Conservation (phyloP, 108 stramenopile genomes). For the Nannochloropsis salina region DNA sequence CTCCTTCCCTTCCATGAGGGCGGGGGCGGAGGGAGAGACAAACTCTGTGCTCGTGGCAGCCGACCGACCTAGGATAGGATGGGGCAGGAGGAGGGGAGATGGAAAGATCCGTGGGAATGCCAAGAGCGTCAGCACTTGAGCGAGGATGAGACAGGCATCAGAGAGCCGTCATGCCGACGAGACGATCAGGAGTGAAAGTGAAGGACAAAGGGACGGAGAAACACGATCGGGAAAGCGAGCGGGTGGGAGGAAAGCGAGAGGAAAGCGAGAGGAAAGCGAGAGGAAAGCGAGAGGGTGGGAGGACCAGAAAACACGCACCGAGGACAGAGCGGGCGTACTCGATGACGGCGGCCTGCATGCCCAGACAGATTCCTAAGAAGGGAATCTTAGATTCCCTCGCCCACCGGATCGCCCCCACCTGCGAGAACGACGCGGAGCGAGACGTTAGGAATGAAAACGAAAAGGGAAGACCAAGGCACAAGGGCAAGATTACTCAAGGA, state of each 20-base stretch:
- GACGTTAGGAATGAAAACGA: neutral
- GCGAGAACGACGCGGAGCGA: neutral
- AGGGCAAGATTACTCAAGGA: neutral
- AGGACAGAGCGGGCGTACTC: slow-evolving; percentile 89
- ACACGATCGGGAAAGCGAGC: neutral
- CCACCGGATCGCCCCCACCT: slow-evolving; percentile 28
- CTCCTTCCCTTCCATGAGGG: slow-evolving; percentile 45
- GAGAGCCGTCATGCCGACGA: too few species aligned
- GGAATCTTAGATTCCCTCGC: slow-evolving; percentile 69
- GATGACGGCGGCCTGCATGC: slow-evolving; percentile 86
- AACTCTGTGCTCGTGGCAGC: slow-evolving; percentile 81
- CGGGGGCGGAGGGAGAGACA: slow-evolving; percentile 44
- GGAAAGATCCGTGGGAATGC: too few species aligned
- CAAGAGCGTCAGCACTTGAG: too few species aligned
- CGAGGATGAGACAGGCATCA: too few species aligned
- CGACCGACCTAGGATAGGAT: neutral
- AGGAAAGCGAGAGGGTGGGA: neutral
- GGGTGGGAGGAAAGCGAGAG: neutral
- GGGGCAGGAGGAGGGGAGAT: neutral
- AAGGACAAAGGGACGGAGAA: too few species aligned
- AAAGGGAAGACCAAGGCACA: neutral
- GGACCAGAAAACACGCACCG: slow-evolving; percentile 23
- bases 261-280: too few species aligned
- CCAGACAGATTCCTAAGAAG: slow-evolving; percentile 90
- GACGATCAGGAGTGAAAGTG: too few species aligned